Evolutionary conservation across 176 grass and related monocot genomes (phyloP).

Genomic region (Pontederia paniculata): DNA sequence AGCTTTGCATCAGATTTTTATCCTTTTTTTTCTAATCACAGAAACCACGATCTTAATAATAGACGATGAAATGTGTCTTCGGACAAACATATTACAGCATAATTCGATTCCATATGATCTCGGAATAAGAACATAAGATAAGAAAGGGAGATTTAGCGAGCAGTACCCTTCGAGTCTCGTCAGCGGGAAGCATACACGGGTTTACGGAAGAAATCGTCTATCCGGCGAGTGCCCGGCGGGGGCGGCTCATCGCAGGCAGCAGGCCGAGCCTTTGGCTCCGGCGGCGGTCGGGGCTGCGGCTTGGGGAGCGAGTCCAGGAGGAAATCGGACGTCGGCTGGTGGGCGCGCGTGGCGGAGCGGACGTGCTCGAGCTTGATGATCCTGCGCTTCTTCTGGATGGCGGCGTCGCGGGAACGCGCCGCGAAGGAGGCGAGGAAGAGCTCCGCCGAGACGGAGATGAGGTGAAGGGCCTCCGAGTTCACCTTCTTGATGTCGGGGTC

Average conservation of each 20-base stretch:
- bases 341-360: constrained; percentile 38
- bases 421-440: constrained; percentile 59
- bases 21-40: too few relatives aligned
- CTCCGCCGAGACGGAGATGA: constrained; percentile 63
- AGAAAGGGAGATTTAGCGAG: not conserved
- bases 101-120: too few relatives aligned
- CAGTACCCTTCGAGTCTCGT: not conserved
- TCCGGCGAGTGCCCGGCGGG: constrained; percentile 64
- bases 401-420: constrained; percentile 30
- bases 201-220: constrained; percentile 78
- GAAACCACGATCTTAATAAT: too few relatives aligned
- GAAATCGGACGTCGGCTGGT: constrained; percentile 62
- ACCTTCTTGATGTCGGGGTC: constrained; percentile 79
- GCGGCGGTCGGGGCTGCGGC: constrained; percentile 7
- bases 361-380: constrained; percentile 42
- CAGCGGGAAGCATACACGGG: constrained; percentile 16
- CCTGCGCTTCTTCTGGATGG: constrained; percentile 24
- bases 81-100: too few relatives aligned
- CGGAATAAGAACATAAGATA: not conserved
- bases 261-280: not conserved
- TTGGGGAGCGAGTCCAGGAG: constrained; percentile 64
- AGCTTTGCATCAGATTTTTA: too few relatives aligned
- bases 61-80: too few relatives aligned
- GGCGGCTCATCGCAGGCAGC: constrained; percentile 25
- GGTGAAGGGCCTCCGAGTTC: constrained; percentile 53